Evolutionary conservation across 169 alveolate species (phyloP).

Genomic region (Cytauxzoon felis): DNA sequence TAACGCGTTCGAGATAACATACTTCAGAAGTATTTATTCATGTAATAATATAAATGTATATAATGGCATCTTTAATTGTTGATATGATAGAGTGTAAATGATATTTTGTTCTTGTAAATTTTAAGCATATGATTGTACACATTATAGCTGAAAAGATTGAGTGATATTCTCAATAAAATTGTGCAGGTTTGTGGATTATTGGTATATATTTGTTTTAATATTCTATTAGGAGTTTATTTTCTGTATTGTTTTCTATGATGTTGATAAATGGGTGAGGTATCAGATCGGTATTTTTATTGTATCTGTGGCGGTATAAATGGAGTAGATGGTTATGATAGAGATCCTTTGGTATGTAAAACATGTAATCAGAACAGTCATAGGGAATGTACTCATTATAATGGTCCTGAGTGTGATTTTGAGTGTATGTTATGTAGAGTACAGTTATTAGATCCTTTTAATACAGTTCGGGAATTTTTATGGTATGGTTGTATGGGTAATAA

Average conservation of each 20-base stretch:
- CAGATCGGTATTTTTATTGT: constrained; percentile 21
- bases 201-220: background rate
- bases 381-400: constrained; percentile 29
- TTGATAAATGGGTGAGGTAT: background rate
- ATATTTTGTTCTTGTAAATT: too few relatives aligned
- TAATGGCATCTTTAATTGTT: too few relatives aligned
- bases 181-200: too few relatives aligned
- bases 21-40: too few relatives aligned
- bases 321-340: background rate
- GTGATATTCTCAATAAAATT: too few relatives aligned
- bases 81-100: too few relatives aligned
- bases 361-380: constrained; percentile 49
- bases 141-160: too few relatives aligned
- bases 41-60: too few relatives aligned
- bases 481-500: constrained; percentile 56
- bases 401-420: constrained; percentile 59
- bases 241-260: too few relatives aligned
- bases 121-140: too few relatives aligned
- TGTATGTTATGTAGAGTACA: constrained; percentile 68
- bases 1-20: too few relatives aligned
- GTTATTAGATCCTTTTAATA: constrained; percentile 72
- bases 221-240: background rate
- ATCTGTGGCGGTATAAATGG: constrained; percentile 29
- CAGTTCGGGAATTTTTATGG: constrained; percentile 66
- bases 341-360: constrained; percentile 28